Conservation (phyloP, 768 basidiomycete genomes). For the Lentinula sp. region DNA sequence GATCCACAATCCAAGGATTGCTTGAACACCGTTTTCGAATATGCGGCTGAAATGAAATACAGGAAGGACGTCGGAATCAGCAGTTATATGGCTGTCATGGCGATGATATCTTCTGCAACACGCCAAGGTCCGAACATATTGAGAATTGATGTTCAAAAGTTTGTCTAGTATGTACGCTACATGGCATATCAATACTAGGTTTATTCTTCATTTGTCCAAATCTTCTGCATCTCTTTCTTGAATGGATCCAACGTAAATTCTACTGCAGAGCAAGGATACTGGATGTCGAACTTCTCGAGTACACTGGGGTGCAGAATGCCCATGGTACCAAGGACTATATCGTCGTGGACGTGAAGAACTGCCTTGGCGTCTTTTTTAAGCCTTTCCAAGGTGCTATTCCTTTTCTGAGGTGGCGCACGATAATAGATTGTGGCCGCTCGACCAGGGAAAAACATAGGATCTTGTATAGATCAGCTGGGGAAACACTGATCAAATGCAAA, state of each 20-base stretch:
- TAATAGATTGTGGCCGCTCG: constrained; percentile 91
- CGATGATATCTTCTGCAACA: neutral
- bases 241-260: constrained; percentile 97
- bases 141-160: neutral
- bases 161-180: constrained; percentile 8
- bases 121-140: neutral
- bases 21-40: neutral
- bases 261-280: constrained; percentile 89
- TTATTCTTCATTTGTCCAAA: constrained; percentile 52
- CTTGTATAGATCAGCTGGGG: constrained; percentile 31
- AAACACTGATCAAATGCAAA: neutral
- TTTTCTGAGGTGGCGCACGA: constrained; percentile 42
- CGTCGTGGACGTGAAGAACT: constrained; percentile 34
- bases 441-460: constrained; percentile 92
- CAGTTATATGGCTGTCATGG: neutral
- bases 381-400: constrained; percentile 23
- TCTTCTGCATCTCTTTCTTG: constrained; percentile 60
- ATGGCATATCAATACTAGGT: neutral
- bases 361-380: constrained; percentile 41
- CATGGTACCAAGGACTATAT: constrained; percentile 79
- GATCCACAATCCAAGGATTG: neutral
- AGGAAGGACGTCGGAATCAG: neutral
- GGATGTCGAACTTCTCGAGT: constrained; percentile 88
- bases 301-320: constrained; percentile 94
- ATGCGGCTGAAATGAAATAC: neutral